phyloP scores from a whole-genome alignment of 768 basidiomycete species.

The Pisolithus orientalis region DNA sequence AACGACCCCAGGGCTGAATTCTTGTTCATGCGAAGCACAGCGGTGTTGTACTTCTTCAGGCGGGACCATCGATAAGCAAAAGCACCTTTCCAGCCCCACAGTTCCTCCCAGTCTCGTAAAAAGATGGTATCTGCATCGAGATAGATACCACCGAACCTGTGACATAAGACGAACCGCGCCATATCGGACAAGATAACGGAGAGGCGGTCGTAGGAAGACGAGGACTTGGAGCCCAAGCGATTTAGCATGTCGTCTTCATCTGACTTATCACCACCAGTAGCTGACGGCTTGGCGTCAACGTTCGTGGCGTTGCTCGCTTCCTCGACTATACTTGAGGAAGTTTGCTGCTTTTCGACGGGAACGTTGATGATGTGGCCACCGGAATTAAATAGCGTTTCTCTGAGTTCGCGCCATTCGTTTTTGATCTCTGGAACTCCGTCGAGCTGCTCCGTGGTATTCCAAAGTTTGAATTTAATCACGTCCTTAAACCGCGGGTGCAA shows the following conservation, averaged over 20 bases:
- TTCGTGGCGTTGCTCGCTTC: conserved; percentile 21
- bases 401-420: conserved; percentile 80
- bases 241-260: conserved; percentile 58
- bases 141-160: conserved; percentile 94
- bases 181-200: conserved; percentile 95
- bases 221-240: conserved; percentile 84
- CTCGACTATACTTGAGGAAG: conserved; percentile 9
- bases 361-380: conserved; percentile 72
- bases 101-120: conserved; percentile 95
- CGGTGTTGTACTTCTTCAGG: conserved; percentile 91
- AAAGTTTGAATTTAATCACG: conserved; percentile 90
- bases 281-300: conserved; percentile 12
- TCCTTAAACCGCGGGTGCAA: conserved; percentile 89
- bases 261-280: conserved; percentile 22
- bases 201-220: conserved; percentile 81
- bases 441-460: conserved; percentile 97
- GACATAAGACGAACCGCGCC: conserved; percentile 95
- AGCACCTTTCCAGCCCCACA: conserved; percentile 95
- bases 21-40: conserved; percentile 91
- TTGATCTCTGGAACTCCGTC: conserved; percentile 87
- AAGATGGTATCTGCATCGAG: conserved; percentile 96
- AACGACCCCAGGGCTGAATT: conserved; percentile 88
- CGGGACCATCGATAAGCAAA: conserved; percentile 97
- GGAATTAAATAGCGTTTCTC: conserved; percentile 79
- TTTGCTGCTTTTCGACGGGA: conserved; percentile 37